A percentile compares a stretch with the other conserved stretches of the same genome.
Evolutionary conservation across 2,329 filamentous ascomycete genomes (phyloP).

Genomic region (Colletotrichum gloeosporioides): DNA sequence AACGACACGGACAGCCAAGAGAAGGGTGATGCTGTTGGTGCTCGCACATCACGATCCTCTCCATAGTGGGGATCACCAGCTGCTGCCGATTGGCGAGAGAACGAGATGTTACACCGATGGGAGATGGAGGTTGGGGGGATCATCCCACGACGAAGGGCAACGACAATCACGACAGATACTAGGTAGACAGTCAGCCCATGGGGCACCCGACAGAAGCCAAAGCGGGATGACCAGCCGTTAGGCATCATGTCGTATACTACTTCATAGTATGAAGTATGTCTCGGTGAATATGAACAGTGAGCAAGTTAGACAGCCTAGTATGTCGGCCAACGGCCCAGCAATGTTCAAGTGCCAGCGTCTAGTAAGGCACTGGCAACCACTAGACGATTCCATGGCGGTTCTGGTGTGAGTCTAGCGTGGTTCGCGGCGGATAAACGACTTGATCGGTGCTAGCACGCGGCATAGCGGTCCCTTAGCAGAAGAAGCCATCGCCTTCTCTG

Average conservation of each 20-base stretch:
- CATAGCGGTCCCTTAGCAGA: neutral
- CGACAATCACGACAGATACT: neutral
- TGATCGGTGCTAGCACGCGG: slow-evolving; percentile 15
- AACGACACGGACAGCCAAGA: slow-evolving; percentile 5
- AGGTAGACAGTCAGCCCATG: neutral
- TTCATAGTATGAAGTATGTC: neutral
- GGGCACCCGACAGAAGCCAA: neutral
- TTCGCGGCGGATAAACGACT: slow-evolving; percentile 11
- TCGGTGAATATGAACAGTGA: neutral
- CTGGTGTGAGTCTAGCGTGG: slow-evolving; percentile 22
- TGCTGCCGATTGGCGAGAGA: slow-evolving; percentile 21
- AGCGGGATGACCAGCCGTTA: neutral
- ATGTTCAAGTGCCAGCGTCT: neutral
- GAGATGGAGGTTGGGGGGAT: slow-evolving; percentile 1
- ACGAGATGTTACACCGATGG: slow-evolving; percentile 20
- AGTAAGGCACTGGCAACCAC: neutral
- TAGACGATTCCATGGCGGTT: slow-evolving; percentile 15
- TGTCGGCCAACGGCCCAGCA: neutral
- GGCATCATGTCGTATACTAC: neutral
- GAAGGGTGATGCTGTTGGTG: neutral
- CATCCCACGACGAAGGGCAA: neutral
- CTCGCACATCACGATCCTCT: neutral
- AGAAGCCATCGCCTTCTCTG: neutral
- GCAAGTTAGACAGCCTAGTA: neutral
- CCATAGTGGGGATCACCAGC: neutral